phyloP scores from a whole-genome alignment of 1,284 basidiomycete genomes.

The Amanita bisporigera region DNA sequence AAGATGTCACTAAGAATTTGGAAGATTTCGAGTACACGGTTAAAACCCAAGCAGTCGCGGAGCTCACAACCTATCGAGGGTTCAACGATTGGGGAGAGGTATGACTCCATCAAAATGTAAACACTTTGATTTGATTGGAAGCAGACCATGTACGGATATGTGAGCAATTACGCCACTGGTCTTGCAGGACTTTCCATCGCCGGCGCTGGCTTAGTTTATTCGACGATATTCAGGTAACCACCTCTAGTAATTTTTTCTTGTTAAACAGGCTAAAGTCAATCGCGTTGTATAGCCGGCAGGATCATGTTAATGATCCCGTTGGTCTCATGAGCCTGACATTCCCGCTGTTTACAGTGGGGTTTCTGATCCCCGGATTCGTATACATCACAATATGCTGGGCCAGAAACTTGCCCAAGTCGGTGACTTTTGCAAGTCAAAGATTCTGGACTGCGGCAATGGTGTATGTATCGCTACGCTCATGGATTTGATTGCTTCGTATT shows the following conservation, averaged over 20 bases:
- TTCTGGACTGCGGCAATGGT: not conserved
- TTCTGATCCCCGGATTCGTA: not conserved
- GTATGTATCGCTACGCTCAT: not conserved
- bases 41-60: too few relatives aligned
- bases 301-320: not conserved
- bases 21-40: too few relatives aligned
- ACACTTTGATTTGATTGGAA: not conserved
- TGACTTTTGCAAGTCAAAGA: not conserved
- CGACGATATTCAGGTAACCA: not conserved
- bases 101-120: not conserved
- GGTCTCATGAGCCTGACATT: conserved; percentile 2
- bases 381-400: not conserved
- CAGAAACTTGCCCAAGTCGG: not conserved
- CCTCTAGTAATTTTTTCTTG: too few relatives aligned
- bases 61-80: too few relatives aligned
- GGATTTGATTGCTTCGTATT: too few relatives aligned
- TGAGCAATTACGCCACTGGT: not conserved
- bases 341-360: not conserved
- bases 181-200: not conserved
- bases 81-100: too few relatives aligned
- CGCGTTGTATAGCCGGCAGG: not conserved
- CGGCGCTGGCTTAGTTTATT: not conserved
- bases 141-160: not conserved
- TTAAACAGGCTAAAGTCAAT: not conserved
- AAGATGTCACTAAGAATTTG: not conserved